Evolutionary conservation across 2,329 filamentous ascomycete genomes (phyloP), one percentile per base, ranked within the genome.

Genomic region (Plenodomus lindquistii): DNA sequence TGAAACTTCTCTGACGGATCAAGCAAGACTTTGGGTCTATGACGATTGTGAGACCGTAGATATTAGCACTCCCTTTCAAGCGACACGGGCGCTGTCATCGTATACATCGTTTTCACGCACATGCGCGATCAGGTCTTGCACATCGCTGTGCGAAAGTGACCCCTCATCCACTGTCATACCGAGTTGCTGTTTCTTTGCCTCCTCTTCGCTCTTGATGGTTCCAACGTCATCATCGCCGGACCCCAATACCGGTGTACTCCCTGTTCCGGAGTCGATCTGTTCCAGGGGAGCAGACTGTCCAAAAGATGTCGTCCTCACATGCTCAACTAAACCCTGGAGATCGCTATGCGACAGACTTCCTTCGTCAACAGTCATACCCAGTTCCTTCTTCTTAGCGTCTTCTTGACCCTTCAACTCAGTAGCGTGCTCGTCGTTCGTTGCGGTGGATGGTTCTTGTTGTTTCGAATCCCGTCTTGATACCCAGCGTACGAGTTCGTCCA

Each of bases 401-500:
- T 62, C 52, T 16, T 54, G 41, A 2, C 20, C 42, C 20, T 55
- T 34, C 0, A 52, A 19, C 17, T 31, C 15, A 9, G 24, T 40
- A 8, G 19, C 10, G 7, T 39, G 27, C 20, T 43, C 29, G 1
- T 53, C 27, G 16, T 20, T 19, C n/a, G 47, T 44, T 3, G 45
- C 31, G 15, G n/a, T 20, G 9, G 18, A 31, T 11, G 37, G 40
- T 3, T 47, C 47, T 19, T 48, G 40, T 8, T 58, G 49, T 7
- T 52, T 52, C 6, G 43, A 39, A 9, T 59, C 55, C 44, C 46
- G 61, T 2, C 52, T 51, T 10, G 58, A 62, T 15, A 65, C 55
- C 62, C 62, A 66, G 24, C 58, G 46, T 6, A 67, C 58, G 2
- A 67, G 59, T 15, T 65, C 62, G 37, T 62, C 58, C 10, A 66